Percentiles rank a stretch among this genome's conserved stretches.
These are phyloP conservation scores for Hirschfeldia incana DNA, from an alignment of 345 rosid genomes.

Conservation along the genomic window DNA sequence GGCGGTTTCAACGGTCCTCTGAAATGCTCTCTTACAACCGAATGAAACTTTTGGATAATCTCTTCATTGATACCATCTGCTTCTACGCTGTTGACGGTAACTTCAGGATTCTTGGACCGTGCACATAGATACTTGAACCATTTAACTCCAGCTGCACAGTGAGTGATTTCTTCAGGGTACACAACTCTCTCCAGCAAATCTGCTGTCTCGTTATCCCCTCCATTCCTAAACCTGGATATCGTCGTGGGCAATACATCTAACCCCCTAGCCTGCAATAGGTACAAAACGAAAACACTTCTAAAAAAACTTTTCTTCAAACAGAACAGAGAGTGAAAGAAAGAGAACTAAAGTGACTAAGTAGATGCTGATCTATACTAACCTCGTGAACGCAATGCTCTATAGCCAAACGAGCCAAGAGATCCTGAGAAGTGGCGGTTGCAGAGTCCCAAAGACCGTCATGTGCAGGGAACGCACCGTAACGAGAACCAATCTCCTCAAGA, in stretches of 20 bases:
- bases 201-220: constrained; percentile 79
- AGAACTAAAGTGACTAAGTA: background rate
- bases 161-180: constrained; percentile 91
- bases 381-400: constrained; percentile 91
- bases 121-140: constrained; percentile 83
- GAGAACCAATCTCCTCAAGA: constrained; percentile 69
- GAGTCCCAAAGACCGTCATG: constrained; percentile 95
- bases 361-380: constrained; percentile 10
- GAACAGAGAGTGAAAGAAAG: background rate
- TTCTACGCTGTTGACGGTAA: constrained; percentile 24
- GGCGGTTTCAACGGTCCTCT: constrained; percentile 97
- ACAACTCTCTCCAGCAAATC: constrained; percentile 68
- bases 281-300: background rate
- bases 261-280: constrained; percentile 72
- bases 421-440: constrained; percentile 74
- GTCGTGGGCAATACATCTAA: constrained; percentile 89
- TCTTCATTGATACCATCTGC: constrained; percentile 42
- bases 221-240: constrained; percentile 74
- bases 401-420: constrained; percentile 76
- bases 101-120: constrained; percentile 44
- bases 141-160: constrained; percentile 90
- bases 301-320: background rate
- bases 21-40: constrained; percentile 63
- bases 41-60: constrained; percentile 65
- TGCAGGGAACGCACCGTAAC: constrained; percentile 83